Evolutionary conservation across 1,139 yeast genomes (phyloP), one percentile per base, ranked within the genome.

Genomic region (Suhomyces chickasaworum): DNA sequence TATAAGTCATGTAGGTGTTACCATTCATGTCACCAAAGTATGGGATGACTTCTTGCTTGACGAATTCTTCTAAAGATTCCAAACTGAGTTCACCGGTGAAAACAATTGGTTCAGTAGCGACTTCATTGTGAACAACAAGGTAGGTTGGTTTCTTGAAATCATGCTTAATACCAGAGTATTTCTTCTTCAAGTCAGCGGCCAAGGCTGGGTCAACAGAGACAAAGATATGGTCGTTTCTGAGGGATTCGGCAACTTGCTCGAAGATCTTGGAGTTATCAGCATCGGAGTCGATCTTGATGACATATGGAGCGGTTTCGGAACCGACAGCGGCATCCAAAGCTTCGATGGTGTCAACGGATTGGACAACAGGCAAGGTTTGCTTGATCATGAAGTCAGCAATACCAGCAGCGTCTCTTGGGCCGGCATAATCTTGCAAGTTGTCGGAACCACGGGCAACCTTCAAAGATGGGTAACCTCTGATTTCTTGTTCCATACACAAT

Each of bases 391-490:
- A 89, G 41, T 78, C 77, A 49, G 81, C 80, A 58, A 93, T 91
- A 45, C 90, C 85, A 39, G 77, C 86, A 35, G 96, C 80, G 51
- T 82, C 79, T 75, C 99, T 85, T 55, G 88, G 89, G 53, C 98
- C 98, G 47, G 77, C 79, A 70, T 93, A 93, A 43, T 54, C 57
- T n/a, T 39, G 44, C 13, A 41, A 30, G 20, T 18, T 8, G 4
- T 44, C 54, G 17, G 51, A 39, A n/a, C 47, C 52, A 66, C 87
- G 85, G 75, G 89, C 86, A 39, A 93, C 81, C 73, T 88, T 88
- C 69, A 93, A 73, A 27, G 97, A 86, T 59, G 99, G 99, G 76
- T 89, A 93, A 42, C 99, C 99, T 69, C 78, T 81, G 59, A 93
- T 80, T 47, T 82, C 89, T 56, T 80, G 84, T 47, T 81, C 77